A percentile compares a stretch with the other conserved stretches of the same genome.
phyloP scores from a whole-genome alignment of 2,329 filamentous ascomycete species.

The Peltaster fructicola region DNA sequence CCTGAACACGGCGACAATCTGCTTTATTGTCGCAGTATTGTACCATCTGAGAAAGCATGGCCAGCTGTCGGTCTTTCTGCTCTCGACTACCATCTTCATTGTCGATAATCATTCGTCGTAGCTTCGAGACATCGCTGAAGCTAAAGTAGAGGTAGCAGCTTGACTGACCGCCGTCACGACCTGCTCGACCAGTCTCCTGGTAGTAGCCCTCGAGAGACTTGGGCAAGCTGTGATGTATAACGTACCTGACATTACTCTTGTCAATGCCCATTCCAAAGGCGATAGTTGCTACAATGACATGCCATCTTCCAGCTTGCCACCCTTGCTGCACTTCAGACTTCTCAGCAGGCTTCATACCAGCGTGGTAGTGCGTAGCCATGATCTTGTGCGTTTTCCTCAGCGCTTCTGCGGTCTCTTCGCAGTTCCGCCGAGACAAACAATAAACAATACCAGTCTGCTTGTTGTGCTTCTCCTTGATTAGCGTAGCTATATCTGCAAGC shows the following conservation, averaged over 20 bases:
- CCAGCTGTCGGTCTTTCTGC: conserved; percentile 67
- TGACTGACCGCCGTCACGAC: conserved; percentile 72
- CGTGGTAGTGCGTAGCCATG: conserved; percentile 71
- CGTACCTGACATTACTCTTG: conserved; percentile 89
- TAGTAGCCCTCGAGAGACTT: conserved; percentile 97
- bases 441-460: conserved; percentile 81
- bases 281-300: conserved; percentile 94
- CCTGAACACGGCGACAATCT: conserved; percentile 73
- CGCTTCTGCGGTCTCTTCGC: conserved; percentile 60
- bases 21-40: conserved; percentile 78
- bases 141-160: conserved; percentile 83
- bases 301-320: conserved; percentile 65
- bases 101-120: conserved; percentile 70
- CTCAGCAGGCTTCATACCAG: conserved; percentile 49
- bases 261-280: conserved; percentile 99
- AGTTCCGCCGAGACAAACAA: conserved; percentile 67
- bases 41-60: conserved; percentile 72
- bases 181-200: conserved; percentile 90
- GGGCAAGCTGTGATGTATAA: conserved; percentile 81
- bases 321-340: conserved; percentile 55
- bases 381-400: conserved; percentile 46
- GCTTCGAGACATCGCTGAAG: conserved; percentile 54
- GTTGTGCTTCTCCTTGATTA: conserved; percentile 54
- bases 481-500: conserved; percentile 36
- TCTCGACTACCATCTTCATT: conserved; percentile 58